Base-by-base conservation (phyloP, 2,329 filamentous ascomycete species). In the Sphaerostilbella broomeana region DNA sequence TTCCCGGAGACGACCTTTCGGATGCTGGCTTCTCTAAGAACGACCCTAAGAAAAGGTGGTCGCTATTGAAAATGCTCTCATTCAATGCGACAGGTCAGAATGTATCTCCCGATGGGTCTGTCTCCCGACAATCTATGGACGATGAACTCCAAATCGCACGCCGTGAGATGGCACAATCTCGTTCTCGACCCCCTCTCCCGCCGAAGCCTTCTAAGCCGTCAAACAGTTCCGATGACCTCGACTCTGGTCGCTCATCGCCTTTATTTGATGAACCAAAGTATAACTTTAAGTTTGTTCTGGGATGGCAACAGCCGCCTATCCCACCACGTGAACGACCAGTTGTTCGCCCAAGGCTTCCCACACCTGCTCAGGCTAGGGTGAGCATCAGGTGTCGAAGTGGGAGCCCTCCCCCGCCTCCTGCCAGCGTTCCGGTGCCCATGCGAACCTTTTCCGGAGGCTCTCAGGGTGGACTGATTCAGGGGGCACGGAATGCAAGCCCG, bases 271-370 rank as follows among this genome's bases (percentile, higher is more conserved):
- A 74, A 55, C 63, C 72, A 56, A 67, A 71, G 47, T 86, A 77
- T 52, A 71, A 77, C 44, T 89, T 89, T 67, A 84, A 81, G 46
- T 89, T 89, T 53, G 77, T 81, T 8, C 70, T 88, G 2, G 80
- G 83, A 44, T 82, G 76, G 70, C 70, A 79, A 27, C 63, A 71
- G 34, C 73, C 73, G 17, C 59, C 69, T 15, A 68, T 73, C 46
- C 68, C 74, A 37, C 65, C 68, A 0, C 74, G 73, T 3, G 75
- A 81, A 27, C 75, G 79, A 3, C 71, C 81, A n/a, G 66, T 89
- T 15, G 70, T 70, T 16, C 73, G 78, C 5, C 85, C 86, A 2
- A 72, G 81, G 10, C 70, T 92, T 4, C 86, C 86, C 0, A 69
- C 70, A 3, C 75, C 82, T 0, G 84, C 86, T 0, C 84, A 90